phyloP scores from a whole-genome alignment of 108 stramenopile species.

The Schizochytrium sp. region DNA sequence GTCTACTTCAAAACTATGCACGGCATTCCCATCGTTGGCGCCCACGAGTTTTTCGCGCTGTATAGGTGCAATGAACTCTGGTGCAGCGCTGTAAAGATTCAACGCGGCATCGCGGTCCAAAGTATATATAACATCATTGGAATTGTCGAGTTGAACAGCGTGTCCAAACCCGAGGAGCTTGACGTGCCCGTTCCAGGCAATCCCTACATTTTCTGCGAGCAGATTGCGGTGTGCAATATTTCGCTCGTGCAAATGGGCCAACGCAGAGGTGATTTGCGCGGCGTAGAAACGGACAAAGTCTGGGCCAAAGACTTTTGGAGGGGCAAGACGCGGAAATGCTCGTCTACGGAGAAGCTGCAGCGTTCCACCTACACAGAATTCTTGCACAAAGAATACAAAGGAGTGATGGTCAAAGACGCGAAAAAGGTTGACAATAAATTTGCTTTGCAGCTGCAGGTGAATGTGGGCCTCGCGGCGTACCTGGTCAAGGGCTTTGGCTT shows the following conservation, averaged over 20 bases:
- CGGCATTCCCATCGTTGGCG: not conserved
- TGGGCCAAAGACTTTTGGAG: not conserved
- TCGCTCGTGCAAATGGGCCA: not conserved
- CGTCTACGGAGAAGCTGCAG: not conserved
- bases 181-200: not conserved
- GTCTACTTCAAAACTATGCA: not conserved
- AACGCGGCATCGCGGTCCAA: not conserved
- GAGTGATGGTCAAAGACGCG: conserved; percentile 15
- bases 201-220: not conserved
- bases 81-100: not conserved
- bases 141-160: not conserved
- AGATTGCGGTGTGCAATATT: not conserved
- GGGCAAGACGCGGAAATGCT: not conserved
- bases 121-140: not conserved
- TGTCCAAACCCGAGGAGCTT: not conserved
- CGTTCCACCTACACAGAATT: not conserved
- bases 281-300: not conserved
- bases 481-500: not conserved
- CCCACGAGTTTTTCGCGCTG: not conserved
- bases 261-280: not conserved
- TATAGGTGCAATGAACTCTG: not conserved
- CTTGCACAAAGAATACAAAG: conserved; percentile 1
- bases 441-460: not conserved
- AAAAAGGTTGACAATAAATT: not conserved
- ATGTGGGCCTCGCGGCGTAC: not conserved